Conservation (phyloP, 2,329 filamentous ascomycete genomes). For the Escovopsis weberi region DNA sequence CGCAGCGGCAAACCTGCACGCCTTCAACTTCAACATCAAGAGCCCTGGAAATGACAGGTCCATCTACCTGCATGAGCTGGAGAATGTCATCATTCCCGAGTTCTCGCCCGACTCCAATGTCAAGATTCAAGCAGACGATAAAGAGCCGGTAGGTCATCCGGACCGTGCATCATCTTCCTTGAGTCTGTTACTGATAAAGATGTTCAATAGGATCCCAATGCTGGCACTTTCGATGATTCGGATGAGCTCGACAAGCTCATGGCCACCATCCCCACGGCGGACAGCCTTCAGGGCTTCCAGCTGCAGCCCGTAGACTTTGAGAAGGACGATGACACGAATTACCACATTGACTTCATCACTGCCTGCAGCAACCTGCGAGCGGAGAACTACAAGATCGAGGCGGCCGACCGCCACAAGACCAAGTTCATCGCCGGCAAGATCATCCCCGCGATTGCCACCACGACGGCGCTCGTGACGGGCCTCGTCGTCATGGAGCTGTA, state of each 20-base stretch:
- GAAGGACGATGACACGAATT: conserved; percentile 95
- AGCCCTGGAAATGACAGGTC: conserved; percentile 53
- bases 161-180: background rate
- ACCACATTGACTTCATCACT: conserved; percentile 98
- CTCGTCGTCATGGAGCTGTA: conserved; percentile 85
- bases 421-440: conserved; percentile 99
- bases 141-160: conserved; percentile 54
- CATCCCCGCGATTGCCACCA: conserved; percentile 95
- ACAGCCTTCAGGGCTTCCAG: conserved; percentile 74
- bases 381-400: conserved; percentile 93
- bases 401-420: conserved; percentile 89
- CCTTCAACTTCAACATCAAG: conserved; percentile 96
- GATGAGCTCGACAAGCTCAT: conserved; percentile 63
- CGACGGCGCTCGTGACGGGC: conserved; percentile 87
- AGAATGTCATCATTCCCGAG: conserved; percentile 90
- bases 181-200: background rate
- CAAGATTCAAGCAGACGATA: conserved; percentile 94
- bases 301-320: conserved; percentile 90
- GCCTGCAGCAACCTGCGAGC: conserved; percentile 92
- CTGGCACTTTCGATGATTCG: conserved; percentile 54
- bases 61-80: conserved; percentile 65
- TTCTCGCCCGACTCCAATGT: conserved; percentile 81
- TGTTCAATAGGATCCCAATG: conserved; percentile 57
- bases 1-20: conserved; percentile 80
- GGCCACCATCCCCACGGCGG: conserved; percentile 60